Evolutionary conservation across 2,329 filamentous ascomycete genomes (phyloP).

Genomic region (Rhexocercosporidium sp.): DNA sequence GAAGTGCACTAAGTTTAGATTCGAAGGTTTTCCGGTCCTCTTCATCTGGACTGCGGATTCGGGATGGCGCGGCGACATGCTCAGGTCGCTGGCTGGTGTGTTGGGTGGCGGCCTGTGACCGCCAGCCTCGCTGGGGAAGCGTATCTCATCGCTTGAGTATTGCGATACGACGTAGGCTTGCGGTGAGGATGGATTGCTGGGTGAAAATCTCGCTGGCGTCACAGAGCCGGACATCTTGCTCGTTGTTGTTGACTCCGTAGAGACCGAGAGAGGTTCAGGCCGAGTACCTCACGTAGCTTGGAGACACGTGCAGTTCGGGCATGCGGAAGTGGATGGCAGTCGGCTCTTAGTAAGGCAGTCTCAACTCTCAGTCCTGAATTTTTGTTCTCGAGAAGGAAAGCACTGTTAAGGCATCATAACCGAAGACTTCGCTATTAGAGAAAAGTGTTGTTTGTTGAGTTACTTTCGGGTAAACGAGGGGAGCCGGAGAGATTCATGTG

Average conservation of each 20-base stretch:
- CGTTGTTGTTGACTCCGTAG: background rate
- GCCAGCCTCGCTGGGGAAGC: background rate
- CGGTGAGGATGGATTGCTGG: conserved; percentile 2
- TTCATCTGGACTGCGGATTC: background rate
- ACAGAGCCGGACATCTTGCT: background rate
- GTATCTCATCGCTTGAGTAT: conserved; percentile 17
- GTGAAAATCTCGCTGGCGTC: background rate
- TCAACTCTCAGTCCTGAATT: background rate
- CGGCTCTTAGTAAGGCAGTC: background rate
- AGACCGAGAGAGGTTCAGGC: too few relatives aligned
- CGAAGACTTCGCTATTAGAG: background rate
- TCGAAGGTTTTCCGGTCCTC: conserved; percentile 4
- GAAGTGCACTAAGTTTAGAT: conserved; percentile 31
- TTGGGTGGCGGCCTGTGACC: conserved; percentile 13
- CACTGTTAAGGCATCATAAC: background rate
- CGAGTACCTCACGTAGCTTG: background rate
- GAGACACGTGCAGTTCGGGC: conserved; percentile 12
- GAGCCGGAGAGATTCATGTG: conserved; percentile 4
- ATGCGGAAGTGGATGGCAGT: conserved; percentile 2
- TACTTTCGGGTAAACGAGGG: background rate
- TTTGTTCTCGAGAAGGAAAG: background rate
- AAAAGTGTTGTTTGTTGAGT: conserved; percentile 2
- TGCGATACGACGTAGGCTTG: conserved; percentile 8
- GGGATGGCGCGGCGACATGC: conserved; percentile 15
- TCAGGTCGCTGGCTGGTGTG: conserved; percentile 20